These are phyloP conservation scores for Albatrellus ellisii DNA, from an alignment of 768 basidiomycete genomes.

Conservation along the genomic window DNA sequence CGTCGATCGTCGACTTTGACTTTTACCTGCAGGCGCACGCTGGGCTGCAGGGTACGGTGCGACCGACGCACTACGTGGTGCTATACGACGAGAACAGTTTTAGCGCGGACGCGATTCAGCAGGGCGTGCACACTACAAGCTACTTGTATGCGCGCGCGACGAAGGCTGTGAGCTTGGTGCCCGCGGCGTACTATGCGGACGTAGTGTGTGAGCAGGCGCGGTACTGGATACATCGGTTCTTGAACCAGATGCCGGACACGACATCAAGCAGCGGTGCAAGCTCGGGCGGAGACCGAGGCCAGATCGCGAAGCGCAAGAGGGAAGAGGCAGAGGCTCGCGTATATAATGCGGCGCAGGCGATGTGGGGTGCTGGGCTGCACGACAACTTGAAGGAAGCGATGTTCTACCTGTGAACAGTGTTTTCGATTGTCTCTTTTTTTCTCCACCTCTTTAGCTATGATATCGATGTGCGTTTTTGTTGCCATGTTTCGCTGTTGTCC, in stretches of 20 bases:
- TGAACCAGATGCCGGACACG: constrained; percentile 27
- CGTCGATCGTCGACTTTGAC: constrained; percentile 26
- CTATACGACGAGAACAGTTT: constrained; percentile 67
- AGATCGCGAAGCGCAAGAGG: constrained; percentile 13
- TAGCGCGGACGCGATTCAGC: constrained; percentile 60
- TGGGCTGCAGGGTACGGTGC: constrained; percentile 58
- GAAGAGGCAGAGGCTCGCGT: constrained; percentile 18
- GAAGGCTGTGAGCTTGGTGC: constrained; percentile 70
- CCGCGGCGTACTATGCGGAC: constrained; percentile 74
- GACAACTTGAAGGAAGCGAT: constrained; percentile 44
- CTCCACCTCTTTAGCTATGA: too few species aligned
- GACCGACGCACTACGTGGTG: constrained; percentile 68
- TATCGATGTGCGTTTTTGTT: too few species aligned
- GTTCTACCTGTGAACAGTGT: constrained; percentile 80
- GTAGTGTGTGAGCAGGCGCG: constrained; percentile 72
- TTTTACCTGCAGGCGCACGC: constrained; percentile 47
- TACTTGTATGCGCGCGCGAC: constrained; percentile 79
- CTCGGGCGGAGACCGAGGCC: constrained; percentile 23
- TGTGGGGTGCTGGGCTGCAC: constrained; percentile 31
- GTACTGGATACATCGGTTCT: constrained; percentile 61
- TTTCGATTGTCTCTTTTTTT: too few species aligned
- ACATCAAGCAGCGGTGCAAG: constrained; percentile 20
- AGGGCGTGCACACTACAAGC: constrained; percentile 52
- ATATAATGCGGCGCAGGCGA: constrained; percentile 27
- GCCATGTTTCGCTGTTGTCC: too few species aligned